Evolutionary conservation across 169 alveolate species (phyloP).

Genomic region (Cryptosporidium meleagridis): DNA sequence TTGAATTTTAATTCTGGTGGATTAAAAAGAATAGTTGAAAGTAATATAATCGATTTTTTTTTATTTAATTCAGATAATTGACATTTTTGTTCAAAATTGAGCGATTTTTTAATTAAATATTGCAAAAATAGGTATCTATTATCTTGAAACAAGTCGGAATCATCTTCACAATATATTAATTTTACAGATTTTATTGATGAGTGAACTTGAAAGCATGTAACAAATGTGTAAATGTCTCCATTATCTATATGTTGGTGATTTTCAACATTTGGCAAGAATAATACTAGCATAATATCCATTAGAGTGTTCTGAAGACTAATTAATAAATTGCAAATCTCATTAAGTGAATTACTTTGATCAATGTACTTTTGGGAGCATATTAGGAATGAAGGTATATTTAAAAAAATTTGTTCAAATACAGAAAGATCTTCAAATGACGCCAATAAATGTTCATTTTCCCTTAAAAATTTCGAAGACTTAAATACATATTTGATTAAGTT

Average conservation of each 20-base stretch:
- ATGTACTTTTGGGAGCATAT: constrained; percentile 9
- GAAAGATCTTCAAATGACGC: not conserved
- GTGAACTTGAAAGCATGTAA: constrained; percentile 16
- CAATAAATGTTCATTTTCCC: not conserved
- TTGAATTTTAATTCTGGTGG: constrained; percentile 23
- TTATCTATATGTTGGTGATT: not conserved
- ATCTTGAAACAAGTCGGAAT: not conserved
- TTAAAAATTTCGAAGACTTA: not conserved
- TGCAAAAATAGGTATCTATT: constrained; percentile 15
- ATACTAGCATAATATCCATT: constrained; percentile 25
- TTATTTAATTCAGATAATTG: not conserved
- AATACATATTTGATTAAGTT: not conserved
- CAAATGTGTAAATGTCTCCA: not conserved
- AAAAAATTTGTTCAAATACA: constrained; percentile 26
- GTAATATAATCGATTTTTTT: constrained; percentile 8
- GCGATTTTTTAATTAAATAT: constrained; percentile 21
- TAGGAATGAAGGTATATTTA: constrained; percentile 42
- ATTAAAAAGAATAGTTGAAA: constrained; percentile 12
- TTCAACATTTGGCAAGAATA: not conserved
- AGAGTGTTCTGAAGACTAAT: not conserved
- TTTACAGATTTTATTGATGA: not conserved
- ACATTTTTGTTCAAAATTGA: not conserved
- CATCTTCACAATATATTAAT: constrained; percentile 30
- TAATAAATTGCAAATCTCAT: not conserved
- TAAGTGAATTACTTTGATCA: not conserved